These are phyloP conservation scores for Rhodotorula sp. DNA, from an alignment of 1,284 basidiomycete species.

Conservation along the genomic window DNA sequence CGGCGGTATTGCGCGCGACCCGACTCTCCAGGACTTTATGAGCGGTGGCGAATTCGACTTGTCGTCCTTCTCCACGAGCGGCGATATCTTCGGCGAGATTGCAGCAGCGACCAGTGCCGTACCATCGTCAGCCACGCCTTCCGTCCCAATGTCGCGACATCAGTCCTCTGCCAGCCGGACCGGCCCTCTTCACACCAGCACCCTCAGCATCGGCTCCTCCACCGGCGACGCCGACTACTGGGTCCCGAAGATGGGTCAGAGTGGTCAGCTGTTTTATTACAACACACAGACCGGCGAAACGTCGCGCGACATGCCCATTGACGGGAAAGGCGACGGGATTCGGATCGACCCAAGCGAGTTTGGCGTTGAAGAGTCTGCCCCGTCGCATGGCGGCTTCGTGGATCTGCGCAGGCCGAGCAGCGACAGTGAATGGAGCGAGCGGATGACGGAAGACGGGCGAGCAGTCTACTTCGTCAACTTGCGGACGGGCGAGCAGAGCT, in stretches of 20 bases:
- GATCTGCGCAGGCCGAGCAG: constrained; percentile 43
- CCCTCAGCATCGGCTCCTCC: neutral
- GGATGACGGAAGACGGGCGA: constrained; percentile 78
- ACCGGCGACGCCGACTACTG: constrained; percentile 41
- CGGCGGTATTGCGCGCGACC: neutral
- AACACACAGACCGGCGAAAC: constrained; percentile 87
- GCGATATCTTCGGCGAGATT: constrained; percentile 45
- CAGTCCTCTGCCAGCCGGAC: neutral
- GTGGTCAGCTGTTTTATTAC: constrained; percentile 79
- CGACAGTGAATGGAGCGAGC: constrained; percentile 67
- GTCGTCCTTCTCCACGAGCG: constrained; percentile 40
- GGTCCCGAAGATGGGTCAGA: constrained; percentile 42
- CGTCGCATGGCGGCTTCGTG: neutral
- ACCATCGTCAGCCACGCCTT: constrained; percentile 1
- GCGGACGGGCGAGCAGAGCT: constrained; percentile 64
- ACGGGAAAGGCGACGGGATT: constrained; percentile 31
- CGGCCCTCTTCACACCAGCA: neutral
- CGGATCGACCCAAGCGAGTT: constrained; percentile 23
- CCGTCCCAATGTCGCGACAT: neutral
- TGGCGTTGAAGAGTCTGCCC: constrained; percentile 14
- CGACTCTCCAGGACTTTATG: constrained; percentile 26
- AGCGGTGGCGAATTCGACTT: constrained; percentile 13
- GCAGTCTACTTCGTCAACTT: constrained; percentile 77
- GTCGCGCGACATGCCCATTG: constrained; percentile 73
- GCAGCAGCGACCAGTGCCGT: constrained; percentile 37